Evolutionary conservation across 2,329 filamentous ascomycete genomes (phyloP), one percentile per base, ranked within the genome.

Genomic region (Neonectria magnoliae): DNA sequence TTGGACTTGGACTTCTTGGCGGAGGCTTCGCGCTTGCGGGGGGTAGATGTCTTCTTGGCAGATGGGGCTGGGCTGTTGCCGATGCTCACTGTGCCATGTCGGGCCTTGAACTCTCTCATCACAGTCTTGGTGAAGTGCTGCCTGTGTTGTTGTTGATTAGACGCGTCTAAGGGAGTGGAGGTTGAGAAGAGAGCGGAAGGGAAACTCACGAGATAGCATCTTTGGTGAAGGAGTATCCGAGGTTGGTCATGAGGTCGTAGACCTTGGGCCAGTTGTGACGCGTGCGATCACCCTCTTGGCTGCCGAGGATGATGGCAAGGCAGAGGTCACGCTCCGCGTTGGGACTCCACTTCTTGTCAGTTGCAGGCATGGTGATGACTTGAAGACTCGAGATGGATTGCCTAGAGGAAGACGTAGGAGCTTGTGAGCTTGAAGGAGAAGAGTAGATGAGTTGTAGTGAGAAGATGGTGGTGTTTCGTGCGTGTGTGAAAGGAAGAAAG

Each of bases 101-200:
- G 77, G 18, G 54, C 56, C 42, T 75, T 77, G 70, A 79, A 80
- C 7, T 78, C 72, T 41, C 74, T 77, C 65, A 80, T 69, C 66
- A 82, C 77, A 20, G 68, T 65, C 68, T 82, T 82, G 67, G 73
- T 75, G 68, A 79, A 81, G 51, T 79, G 79, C 68, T 82, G 80
- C 2, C 80, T 82, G 45, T 45, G 10, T n/a, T 14, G 27, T 0
- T 51, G 14, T 47, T 63, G 13, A 57, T 57, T 52, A 52, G 33
- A 5, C 54, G 25, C 8, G 16, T 1, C 10, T 11, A 14, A 20
- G 4, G 2, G 20, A 1, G 38, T 10, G 9, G 29, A 22, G 45
- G 11, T 38, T 9, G 27, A 8, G 14, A 33, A 10, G 13, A n/a
- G 27, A 47, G 10, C 7, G 18, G 53, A 11, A 16, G 8, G 22